Evolutionary conservation across 2,329 filamentous ascomycete species (phyloP), one percentile per base, ranked within the genome.

Genomic region (Rhynchosporium secalis): DNA sequence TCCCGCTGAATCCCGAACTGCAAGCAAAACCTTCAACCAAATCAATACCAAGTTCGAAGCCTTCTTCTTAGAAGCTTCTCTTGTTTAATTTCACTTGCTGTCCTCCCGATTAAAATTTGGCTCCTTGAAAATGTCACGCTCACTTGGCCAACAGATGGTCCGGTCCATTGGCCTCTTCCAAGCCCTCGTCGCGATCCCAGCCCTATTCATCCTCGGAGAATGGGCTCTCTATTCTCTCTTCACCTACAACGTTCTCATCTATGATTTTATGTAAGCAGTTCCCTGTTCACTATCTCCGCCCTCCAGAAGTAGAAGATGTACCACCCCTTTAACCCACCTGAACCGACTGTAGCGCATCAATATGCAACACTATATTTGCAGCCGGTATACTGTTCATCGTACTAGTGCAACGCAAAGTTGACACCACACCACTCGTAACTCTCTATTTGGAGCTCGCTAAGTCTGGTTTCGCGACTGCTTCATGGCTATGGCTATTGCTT

Each of bases 401-500:
- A 3, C 56, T 68, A 36, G 60, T 70, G 15, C 65, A 69, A 49
- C 61, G 61, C n/a, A 63, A 65, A 15, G 43, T 65, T 12, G 31
- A 6, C 6, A 55, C 63, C 20, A 55, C 57, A 1, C 47, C 40
- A 1, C 40, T 31, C 9, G 49, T 66, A 29, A 62, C 49, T 0
- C 52, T 68, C 12, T 58, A 62, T 13, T 65, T 68, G 10, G 69
- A 70, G 40, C 20, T 65, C 1, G 59, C 49, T 1, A 70, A 70
- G 45, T 66, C 64, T 3, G 41, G 40, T 7, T 56, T 69, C 26
- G 66, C 66, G 20, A 63, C 65, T n/a, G 36, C 41, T 8, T 31
- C 62, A 29, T 70, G 69, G 69, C 47, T 70, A 1, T 70, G 69
- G 69, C 20, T 70, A 10, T 20, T 69, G 2, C 26, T 70, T 5